Conservation (phyloP, 768 basidiomycete species). For the Suillus clintonianus region DNA sequence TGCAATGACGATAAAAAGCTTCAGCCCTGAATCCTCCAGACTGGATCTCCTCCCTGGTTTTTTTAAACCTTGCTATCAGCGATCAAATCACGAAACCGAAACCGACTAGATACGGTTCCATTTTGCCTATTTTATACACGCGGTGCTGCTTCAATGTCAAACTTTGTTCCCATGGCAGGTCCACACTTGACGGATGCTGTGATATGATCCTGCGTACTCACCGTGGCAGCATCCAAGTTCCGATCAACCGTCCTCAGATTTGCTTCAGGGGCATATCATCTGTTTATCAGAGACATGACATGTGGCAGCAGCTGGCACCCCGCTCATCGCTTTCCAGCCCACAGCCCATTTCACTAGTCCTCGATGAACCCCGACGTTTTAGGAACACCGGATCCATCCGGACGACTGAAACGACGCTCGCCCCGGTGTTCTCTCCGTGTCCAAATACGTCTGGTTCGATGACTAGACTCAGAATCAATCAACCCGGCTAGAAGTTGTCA, state of each 20-base stretch:
- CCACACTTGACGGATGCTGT: not conserved
- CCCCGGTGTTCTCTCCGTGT: not conserved
- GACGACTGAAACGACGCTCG: not conserved
- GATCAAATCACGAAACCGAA: slow-evolving; percentile 1
- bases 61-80: slow-evolving; percentile 1
- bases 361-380: not conserved
- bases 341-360: too few species aligned
- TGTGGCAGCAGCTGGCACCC: too few species aligned
- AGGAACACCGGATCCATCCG: not conserved
- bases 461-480: not conserved
- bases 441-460: not conserved
- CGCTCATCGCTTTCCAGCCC: not conserved
- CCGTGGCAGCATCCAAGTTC: slow-evolving; percentile 5
- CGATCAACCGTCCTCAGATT: not conserved
- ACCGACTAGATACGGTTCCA: not conserved
- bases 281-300: not conserved
- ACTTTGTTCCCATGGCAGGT: slow-evolving; percentile 5
- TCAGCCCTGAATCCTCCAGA: not conserved
- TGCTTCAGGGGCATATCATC: not conserved
- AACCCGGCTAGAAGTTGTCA: not conserved
- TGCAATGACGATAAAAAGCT: not conserved
- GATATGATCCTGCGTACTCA: not conserved
- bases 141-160: not conserved
- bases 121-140: not conserved
- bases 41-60: not conserved